Conservation (phyloP, 768 basidiomycete genomes). For the Pleurotus giganteus region DNA sequence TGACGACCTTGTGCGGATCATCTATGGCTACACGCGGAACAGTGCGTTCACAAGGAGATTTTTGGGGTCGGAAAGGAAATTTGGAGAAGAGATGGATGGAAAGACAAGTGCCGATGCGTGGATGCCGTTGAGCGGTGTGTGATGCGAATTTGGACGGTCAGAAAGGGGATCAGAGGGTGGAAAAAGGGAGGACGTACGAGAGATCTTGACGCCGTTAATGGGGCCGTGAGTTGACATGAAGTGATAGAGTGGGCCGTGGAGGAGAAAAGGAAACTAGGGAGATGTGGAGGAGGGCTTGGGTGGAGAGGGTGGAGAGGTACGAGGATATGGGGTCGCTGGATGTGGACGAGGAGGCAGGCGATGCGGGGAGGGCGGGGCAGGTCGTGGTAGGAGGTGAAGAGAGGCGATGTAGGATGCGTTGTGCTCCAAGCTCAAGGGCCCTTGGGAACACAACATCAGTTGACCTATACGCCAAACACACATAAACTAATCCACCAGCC, state of each 20-base stretch:
- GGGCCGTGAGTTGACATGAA: conserved; percentile 73
- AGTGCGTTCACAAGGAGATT: neutral
- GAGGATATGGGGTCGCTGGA: neutral
- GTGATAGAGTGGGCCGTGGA: conserved; percentile 7
- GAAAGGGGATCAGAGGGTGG: neutral
- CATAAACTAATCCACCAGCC: conserved; percentile 3
- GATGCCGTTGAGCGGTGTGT: neutral
- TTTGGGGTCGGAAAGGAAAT: neutral
- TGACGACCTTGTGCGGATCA: conserved; percentile 95
- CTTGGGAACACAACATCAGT: conserved; percentile 10
- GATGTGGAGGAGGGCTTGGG: neutral
- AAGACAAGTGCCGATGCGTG: neutral
- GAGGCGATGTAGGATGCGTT: conserved; percentile 11
- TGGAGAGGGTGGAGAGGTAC: neutral
- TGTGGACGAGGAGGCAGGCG: neutral
- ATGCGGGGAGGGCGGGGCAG: conserved; percentile 16
- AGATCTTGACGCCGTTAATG: conserved; percentile 87
- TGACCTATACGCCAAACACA: conserved; percentile 6
- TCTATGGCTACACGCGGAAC: conserved; percentile 62
- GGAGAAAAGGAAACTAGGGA: neutral
- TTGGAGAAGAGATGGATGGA: neutral
- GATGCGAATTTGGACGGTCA: neutral
- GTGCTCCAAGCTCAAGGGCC: conserved; percentile 9
- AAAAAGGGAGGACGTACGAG: conserved; percentile 52
- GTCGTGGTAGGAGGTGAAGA: conserved; percentile 38